Percentiles rank a stretch among this genome's conserved stretches.
phyloP scores from a whole-genome alignment of 129 eudicot species.

The Tagetes erecta region DNA sequence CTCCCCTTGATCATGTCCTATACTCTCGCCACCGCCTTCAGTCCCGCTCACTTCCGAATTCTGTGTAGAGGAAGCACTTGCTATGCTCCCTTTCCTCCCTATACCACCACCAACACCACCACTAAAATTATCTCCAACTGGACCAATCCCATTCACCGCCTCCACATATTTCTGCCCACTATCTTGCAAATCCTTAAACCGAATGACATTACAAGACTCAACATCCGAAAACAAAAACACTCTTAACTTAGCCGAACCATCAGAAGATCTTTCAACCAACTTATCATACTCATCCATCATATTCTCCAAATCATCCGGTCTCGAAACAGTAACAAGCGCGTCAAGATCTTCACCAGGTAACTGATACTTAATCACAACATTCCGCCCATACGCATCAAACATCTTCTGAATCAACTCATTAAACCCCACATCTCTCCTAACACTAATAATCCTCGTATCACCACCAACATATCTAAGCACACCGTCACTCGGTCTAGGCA shows the following conservation, averaged over 20 bases:
- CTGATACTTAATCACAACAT: conserved; percentile 74
- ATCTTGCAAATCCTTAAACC: conserved; percentile 62
- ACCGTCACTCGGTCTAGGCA: conserved; percentile 89
- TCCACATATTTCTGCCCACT: conserved; percentile 75
- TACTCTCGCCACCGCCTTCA: conserved; percentile 53
- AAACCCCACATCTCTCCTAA: conserved; percentile 68
- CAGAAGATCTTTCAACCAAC: conserved; percentile 60
- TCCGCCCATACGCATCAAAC: conserved; percentile 57
- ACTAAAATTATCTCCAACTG: conserved; percentile 32
- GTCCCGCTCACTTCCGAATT: conserved; percentile 68
- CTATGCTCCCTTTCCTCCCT: conserved; percentile 58
- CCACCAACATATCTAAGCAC: conserved; percentile 89
- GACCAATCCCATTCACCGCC: conserved; percentile 66
- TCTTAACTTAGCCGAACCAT: conserved; percentile 77
- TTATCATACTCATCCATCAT: conserved; percentile 97
- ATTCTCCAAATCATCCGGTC: conserved; percentile 81
- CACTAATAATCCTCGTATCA: conserved; percentile 77
- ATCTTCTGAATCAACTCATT: conserved; percentile 68
- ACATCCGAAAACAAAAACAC: conserved; percentile 73
- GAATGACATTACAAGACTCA: conserved; percentile 49
- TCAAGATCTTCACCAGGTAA: conserved; percentile 94
- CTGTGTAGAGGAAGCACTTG: conserved; percentile 67
- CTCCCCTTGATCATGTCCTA: conserved; percentile 52
- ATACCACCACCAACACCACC: conserved; percentile 36
- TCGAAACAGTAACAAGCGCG: conserved; percentile 77